Evolutionary conservation across 352 stramenopile species (phyloP), one percentile per base, ranked within the genome.

Genomic region (Albugo candida): DNA sequence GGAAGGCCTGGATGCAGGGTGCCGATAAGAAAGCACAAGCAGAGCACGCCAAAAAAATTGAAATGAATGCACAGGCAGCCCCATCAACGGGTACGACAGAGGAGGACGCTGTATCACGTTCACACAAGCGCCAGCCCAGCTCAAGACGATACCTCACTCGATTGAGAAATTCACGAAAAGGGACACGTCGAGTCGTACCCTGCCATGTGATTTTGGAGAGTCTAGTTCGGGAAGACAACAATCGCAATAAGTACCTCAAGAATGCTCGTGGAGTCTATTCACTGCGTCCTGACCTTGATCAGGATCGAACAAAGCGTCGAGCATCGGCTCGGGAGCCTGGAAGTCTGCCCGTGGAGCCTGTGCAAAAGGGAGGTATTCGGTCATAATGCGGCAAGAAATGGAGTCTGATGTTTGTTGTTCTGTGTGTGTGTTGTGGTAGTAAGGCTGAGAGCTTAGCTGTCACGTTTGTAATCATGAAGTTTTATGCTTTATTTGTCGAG

Each of bases 1-100:
- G 65, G 36, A 86, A 83, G 43, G 75, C 75, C 8, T 91, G 75
- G 74, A 72, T 88, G 52, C 78, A 91, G 45, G 73, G 67, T 18
- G 62, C 14, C n/a, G 43, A 48, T 48, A 24, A 43, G 38, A 19
- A 24, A 18, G 24, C 16, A 38, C 34, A 49, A 35, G 45, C 13
- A 27, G 24, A 47, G 21, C 37, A 40, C 19, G 24, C 24, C 3
- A 31, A 8, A 8, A 31, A 31, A 31, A 8, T 31, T 8, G 24
- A 31, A 31, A 31, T 31, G 24, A 31, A 31, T 8, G 8, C 24
- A 31, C 24, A 31, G 24, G 24, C 8, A 31, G 3, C 24, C 24
- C 3, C 3, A 8, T 31, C 24, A 8, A 31, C 8, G 24, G 8
- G 24, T 31, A 31, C 24, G 24, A 8, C 24, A 10, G 24, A 31